These are phyloP conservation scores for Aspergillus biplanus DNA, from an alignment of 495 filamentous ascomycete genomes.

Conservation along the genomic window DNA sequence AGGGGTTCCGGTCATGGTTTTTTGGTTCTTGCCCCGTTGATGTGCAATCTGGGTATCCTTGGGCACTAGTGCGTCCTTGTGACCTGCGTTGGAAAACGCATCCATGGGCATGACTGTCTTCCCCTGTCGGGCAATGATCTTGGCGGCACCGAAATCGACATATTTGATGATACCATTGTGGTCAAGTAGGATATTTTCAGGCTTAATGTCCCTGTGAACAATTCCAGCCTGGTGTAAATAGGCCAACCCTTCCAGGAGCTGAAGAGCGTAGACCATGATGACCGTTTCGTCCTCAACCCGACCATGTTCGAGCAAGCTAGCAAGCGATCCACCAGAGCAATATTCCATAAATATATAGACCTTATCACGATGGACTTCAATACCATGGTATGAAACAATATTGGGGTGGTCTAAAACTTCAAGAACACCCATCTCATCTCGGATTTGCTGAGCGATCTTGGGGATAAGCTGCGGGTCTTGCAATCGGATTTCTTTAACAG, in stretches of 20 bases:
- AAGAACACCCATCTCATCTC: constrained; percentile 95
- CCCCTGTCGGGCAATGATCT: constrained; percentile 93
- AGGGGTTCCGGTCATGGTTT: constrained; percentile 94
- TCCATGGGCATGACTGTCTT: constrained; percentile 74
- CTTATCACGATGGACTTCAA: constrained; percentile 96
- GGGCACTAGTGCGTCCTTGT: constrained; percentile 34
- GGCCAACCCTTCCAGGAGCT: constrained; percentile 92
- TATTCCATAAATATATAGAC: constrained; percentile 99
- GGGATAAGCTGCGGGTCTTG: constrained; percentile 97
- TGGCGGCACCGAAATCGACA: constrained; percentile 97
- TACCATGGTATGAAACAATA: constrained; percentile 95
- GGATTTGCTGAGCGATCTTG: constrained; percentile 87
- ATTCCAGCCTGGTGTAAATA: constrained; percentile 91
- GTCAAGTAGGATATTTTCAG: constrained; percentile 96
- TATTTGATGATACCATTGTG: constrained; percentile 99
- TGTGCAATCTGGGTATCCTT: constrained; percentile 38
- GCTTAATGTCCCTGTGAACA: constrained; percentile 97
- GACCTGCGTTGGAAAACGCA: constrained; percentile 49
- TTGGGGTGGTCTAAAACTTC: constrained; percentile 96
- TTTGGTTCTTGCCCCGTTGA: constrained; percentile 66
- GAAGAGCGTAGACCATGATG: constrained; percentile 95
- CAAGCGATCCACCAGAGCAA: constrained; percentile 93
- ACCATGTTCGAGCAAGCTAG: constrained; percentile 87
- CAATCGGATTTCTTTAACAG: constrained; percentile 96
- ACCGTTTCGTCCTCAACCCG: constrained; percentile 98